phyloP scores from a whole-genome alignment of 2,329 filamentous ascomycete genomes.

The Ascochyta clinopodiicola region DNA sequence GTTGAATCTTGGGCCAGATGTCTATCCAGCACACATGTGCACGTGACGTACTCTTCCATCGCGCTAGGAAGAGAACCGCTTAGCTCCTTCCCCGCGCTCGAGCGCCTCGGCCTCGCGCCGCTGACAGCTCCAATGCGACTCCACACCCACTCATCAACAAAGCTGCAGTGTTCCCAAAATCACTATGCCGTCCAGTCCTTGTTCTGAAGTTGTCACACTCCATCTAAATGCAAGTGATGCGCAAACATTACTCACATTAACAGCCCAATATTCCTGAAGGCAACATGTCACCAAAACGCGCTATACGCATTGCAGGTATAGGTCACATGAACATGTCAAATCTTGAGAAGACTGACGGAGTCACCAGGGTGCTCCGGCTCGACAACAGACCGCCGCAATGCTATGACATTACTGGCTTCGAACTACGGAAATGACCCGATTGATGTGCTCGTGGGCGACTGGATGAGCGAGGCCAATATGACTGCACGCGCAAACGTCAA shows the following conservation, averaged over 20 bases:
- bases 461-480: slow-evolving; percentile 45
- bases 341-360: neutral
- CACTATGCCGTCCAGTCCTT: neutral
- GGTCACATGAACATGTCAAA: neutral
- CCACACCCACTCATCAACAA: slow-evolving; percentile 8
- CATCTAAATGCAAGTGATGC: neutral
- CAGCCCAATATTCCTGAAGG: slow-evolving; percentile 8
- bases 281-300: slow-evolving; percentile 25
- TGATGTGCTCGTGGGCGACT: slow-evolving; percentile 43
- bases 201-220: slow-evolving; percentile 3
- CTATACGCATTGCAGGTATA: slow-evolving; percentile 33
- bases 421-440: slow-evolving; percentile 39
- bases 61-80: neutral
- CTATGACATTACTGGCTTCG: slow-evolving; percentile 37
- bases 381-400: slow-evolving; percentile 41
- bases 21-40: too few relatives aligned
- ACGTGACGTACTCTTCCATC: too few relatives aligned
- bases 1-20: too few relatives aligned
- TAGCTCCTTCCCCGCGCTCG: slow-evolving; percentile 20
- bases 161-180: slow-evolving; percentile 15
- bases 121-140: slow-evolving; percentile 30
- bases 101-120: neutral
- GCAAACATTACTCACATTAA: neutral
- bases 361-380: slow-evolving; percentile 41
- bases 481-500: slow-evolving; percentile 34